Evolutionary conservation across 148 eudicot species (phyloP).

Genomic region (Nyssa sinensis): DNA sequence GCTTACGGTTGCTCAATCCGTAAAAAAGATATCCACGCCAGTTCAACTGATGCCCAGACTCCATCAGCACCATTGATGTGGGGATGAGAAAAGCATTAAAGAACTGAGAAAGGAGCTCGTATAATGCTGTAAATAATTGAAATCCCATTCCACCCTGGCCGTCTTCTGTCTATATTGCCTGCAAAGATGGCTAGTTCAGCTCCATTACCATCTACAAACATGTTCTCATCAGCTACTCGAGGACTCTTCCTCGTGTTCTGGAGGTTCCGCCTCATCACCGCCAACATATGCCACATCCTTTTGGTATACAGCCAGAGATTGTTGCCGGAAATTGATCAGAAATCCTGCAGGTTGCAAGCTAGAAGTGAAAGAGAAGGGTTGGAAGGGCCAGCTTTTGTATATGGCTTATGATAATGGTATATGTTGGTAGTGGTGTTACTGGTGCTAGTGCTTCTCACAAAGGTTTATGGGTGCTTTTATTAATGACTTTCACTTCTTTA

Average conservation of each 20-base stretch:
- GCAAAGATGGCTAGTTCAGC: constrained; percentile 21
- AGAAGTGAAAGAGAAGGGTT: not conserved
- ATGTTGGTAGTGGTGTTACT: constrained; percentile 20
- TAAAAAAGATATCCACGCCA: constrained; percentile 47
- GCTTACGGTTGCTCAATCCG: no score
- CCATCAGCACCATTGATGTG: constrained; percentile 47
- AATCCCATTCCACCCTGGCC: constrained; percentile 37
- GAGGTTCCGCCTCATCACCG: constrained; percentile 31
- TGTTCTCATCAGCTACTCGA: constrained; percentile 64
- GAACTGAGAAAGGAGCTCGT: constrained; percentile 44
- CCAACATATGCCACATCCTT: constrained; percentile 32
- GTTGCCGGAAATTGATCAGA: not conserved
- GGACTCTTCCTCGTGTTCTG: constrained; percentile 48
- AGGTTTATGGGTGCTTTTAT: constrained; percentile 29
- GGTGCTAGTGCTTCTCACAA: constrained; percentile 35
- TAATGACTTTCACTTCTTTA: constrained; percentile 1
- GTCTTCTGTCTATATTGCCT: constrained; percentile 17
- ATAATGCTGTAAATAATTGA: constrained; percentile 38
- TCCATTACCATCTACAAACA: constrained; percentile 29
- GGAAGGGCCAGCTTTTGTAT: constrained; percentile 5
- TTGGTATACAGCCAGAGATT: not conserved
- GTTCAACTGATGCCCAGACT: constrained; percentile 55
- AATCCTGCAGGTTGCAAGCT: not conserved
- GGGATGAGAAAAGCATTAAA: constrained; percentile 56
- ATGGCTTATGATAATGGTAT: constrained; percentile 14